Percentiles rank a stretch among this genome's conserved stretches.
phyloP scores from a whole-genome alignment of 192 early-diverging fungal species.

The Thoreauomyces humboldtii region DNA sequence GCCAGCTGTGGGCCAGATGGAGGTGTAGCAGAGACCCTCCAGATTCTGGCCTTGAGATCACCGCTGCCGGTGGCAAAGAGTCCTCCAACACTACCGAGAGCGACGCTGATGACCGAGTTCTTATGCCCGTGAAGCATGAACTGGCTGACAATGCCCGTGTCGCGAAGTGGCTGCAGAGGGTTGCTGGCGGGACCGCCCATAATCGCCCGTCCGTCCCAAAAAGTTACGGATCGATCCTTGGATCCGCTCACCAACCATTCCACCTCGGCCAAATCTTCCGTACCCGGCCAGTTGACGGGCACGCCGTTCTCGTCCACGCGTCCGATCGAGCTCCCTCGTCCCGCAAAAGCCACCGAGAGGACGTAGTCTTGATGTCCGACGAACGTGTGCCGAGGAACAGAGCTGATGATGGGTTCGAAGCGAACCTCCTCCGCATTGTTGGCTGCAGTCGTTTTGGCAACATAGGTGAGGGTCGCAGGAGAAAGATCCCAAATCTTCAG shows the following conservation, averaged over 20 bases:
- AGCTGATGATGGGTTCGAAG: slow-evolving; percentile 36
- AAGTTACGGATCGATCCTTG: slow-evolving; percentile 83
- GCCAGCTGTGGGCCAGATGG: neutral
- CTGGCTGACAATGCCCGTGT: slow-evolving; percentile 27
- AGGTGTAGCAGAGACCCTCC: slow-evolving; percentile 46
- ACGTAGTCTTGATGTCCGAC: slow-evolving; percentile 93
- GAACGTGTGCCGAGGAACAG: slow-evolving; percentile 47
- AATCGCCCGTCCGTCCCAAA: slow-evolving; percentile 96
- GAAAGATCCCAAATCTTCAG: slow-evolving; percentile 88
- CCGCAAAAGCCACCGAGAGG: slow-evolving; percentile 79
- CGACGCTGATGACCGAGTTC: slow-evolving; percentile 96
- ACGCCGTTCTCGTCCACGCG: slow-evolving; percentile 36
- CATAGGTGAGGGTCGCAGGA: slow-evolving; percentile 11
- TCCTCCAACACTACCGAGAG: slow-evolving; percentile 73
- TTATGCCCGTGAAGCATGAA: slow-evolving; percentile 87
- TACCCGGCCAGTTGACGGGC: slow-evolving; percentile 21
- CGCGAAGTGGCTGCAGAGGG: slow-evolving; percentile 17
- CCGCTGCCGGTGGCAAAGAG: slow-evolving; percentile 96
- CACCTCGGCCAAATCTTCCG: slow-evolving; percentile 66
- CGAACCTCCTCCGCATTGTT: neutral
- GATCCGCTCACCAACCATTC: slow-evolving; percentile 87
- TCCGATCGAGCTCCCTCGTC: slow-evolving; percentile 25
- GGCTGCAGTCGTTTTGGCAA: slow-evolving; percentile 2
- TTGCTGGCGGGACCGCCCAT: slow-evolving; percentile 56
- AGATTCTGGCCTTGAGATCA: slow-evolving; percentile 87